Percentiles rank a stretch among this genome's conserved stretches.
phyloP scores from a whole-genome alignment of 768 basidiomycete species.

The Podaxis sp. region DNA sequence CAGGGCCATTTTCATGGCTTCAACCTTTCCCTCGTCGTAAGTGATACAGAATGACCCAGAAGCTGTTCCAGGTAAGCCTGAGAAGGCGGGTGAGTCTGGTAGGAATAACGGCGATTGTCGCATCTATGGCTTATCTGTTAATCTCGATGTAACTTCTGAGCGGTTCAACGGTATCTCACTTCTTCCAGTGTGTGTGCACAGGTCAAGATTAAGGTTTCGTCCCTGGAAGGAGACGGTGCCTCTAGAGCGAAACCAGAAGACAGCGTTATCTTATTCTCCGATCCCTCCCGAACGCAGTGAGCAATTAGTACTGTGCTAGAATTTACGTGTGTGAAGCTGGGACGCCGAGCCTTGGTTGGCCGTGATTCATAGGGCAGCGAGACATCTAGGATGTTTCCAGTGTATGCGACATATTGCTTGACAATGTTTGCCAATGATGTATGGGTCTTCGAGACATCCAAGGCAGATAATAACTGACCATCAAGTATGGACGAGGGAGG shows the following conservation, averaged over 20 bases:
- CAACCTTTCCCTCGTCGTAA: slow-evolving; percentile 17
- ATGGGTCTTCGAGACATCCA: slow-evolving; percentile 9
- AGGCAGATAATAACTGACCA: slow-evolving; percentile 20
- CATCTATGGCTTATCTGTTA: slow-evolving; percentile 17
- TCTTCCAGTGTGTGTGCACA: slow-evolving; percentile 65
- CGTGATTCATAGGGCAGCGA: slow-evolving; percentile 49
- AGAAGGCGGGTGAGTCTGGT: slow-evolving; percentile 11
- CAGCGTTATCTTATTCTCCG: slow-evolving; percentile 40
- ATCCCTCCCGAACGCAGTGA: slow-evolving; percentile 38
- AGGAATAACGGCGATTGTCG: slow-evolving; percentile 24
- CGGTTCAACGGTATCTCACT: slow-evolving; percentile 26
- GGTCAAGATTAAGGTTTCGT: slow-evolving; percentile 38
- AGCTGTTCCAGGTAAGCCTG: slow-evolving; percentile 1
- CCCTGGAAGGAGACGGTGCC: slow-evolving; percentile 16
- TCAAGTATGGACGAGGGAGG: slow-evolving; percentile 18
- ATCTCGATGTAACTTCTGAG: slow-evolving; percentile 1
- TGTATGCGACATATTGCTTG: slow-evolving; percentile 36
- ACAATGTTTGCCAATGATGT: slow-evolving; percentile 29
- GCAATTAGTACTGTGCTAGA: slow-evolving; percentile 43
- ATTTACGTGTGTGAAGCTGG: slow-evolving; percentile 19
- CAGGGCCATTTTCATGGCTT: slow-evolving; percentile 7
- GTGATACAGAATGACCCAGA: slow-evolving; percentile 32
- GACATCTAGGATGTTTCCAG: slow-evolving; percentile 37
- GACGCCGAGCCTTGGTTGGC: slow-evolving; percentile 27
- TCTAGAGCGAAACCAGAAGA: slow-evolving; percentile 57